Percentiles rank a stretch among this genome's conserved stretches.
Evolutionary conservation across 805 yeast genomes (phyloP).

Genomic region (Metschnikowia lachancei): DNA sequence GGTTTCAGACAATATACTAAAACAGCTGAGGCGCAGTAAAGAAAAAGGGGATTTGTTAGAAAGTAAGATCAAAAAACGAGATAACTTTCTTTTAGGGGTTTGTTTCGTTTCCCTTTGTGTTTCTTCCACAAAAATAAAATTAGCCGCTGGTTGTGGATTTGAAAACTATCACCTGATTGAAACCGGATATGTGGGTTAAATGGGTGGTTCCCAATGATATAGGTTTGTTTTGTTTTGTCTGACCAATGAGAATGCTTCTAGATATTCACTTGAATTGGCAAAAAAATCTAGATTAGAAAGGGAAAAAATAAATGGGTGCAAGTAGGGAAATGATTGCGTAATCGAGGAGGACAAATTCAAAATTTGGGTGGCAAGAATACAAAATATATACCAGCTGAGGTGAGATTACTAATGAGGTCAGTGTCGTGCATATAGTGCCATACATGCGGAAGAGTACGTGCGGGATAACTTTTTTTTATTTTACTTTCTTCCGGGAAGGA

Average conservation of each 20-base stretch:
- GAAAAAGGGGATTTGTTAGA: too few species aligned
- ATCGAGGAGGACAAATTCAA: not conserved
- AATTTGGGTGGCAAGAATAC: conserved; percentile 9
- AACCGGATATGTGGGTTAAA: too few species aligned
- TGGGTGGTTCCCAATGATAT: too few species aligned
- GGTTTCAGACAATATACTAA: conserved; percentile 4
- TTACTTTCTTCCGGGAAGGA: not conserved
- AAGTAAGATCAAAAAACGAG: too few species aligned
- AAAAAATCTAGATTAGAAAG: not conserved
- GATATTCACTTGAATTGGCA: not conserved
- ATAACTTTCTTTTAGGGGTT: too few species aligned
- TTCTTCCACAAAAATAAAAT: too few species aligned
- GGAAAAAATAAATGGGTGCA: not conserved
- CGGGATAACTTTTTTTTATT: not conserved
- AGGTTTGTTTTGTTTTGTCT: not conserved
- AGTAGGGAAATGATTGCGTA: not conserved
- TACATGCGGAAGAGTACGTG: conserved; percentile 8
- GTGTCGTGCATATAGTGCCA: conserved; percentile 1
- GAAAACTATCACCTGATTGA: too few species aligned
- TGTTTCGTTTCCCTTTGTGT: too few species aligned
- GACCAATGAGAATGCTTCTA: not conserved
- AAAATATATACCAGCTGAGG: conserved; percentile 8
- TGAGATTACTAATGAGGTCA: conserved; percentile 13
- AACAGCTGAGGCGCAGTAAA: not conserved
- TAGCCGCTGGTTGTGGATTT: too few species aligned